Evolutionary conservation across 768 basidiomycete species (phyloP), one percentile per base, ranked within the genome.

Genomic region (Psilocybe cyanescens): DNA sequence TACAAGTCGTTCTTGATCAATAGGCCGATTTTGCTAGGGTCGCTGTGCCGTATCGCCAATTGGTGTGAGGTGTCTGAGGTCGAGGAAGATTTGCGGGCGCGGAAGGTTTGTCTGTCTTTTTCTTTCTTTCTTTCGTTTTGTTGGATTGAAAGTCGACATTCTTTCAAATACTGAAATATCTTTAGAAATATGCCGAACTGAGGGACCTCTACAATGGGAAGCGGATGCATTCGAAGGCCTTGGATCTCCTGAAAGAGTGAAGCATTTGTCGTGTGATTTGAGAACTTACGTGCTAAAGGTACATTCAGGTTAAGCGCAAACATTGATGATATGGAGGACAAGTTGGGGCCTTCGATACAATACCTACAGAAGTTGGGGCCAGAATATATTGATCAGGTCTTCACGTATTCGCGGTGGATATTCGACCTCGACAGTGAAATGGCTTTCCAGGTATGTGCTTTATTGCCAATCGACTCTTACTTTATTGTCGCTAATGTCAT

Each of bases 351-450:
- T 1, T 94, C 94, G 0, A 89, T 99, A 48, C 82, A 83, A 14
- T 99, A 99, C 70, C 81, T 99, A 8, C 95, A 94, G 72, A 94
- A 95, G 69, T 80, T 99, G 4, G 94, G 95, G 0, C 86, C 90
- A 2, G 87, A 91, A 65, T 84, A 98, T 67, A 68, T 96, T 46
- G 79, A 89, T 31, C 88, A 93, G 61, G 89, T 98, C 24, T 93
- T 97, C 68, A 80, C 88, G 28, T 87, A 88, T 8, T 85, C 95
- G 0, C 81, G 84, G 16, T 99, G 97, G 97, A 82, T 96, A 3
- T 91, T 98, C 65, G 84, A 91, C 30, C 79, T 83, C 17, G 85
- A 96, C 67, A 76, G 80, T 0, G 80, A 86, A 24, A 87, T 90
- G 75, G 95, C 84, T 1, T 89, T 98, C 61, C 83, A 95, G 78